phyloP scores from a whole-genome alignment of 1,284 basidiomycete genomes.

The Sporisorium scitamineum region DNA sequence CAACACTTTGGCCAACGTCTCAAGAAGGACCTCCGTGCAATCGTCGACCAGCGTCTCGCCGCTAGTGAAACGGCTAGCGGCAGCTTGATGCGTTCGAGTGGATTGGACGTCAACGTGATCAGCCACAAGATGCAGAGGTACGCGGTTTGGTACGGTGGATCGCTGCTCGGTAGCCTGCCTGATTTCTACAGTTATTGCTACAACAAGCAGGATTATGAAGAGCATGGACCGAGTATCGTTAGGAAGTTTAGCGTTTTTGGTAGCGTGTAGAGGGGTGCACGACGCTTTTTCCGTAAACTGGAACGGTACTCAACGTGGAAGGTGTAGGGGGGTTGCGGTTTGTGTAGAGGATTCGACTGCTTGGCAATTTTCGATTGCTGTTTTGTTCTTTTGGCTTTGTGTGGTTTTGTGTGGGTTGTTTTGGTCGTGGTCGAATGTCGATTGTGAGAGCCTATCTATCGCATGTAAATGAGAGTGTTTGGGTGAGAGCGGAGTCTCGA shows the following conservation, averaged over 20 bases:
- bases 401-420: no score
- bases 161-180: slow-evolving; percentile 77
- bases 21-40: slow-evolving; percentile 91
- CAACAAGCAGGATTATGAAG: slow-evolving; percentile 96
- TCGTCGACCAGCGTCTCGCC: slow-evolving; percentile 91
- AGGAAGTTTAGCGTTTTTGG: slow-evolving; percentile 65
- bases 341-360: no score
- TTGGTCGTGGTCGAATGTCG: no score
- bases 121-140: slow-evolving; percentile 97
- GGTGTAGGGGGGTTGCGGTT: neutral
- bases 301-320: no score
- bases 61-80: slow-evolving; percentile 82
- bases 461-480: no score
- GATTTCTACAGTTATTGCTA: slow-evolving; percentile 98
- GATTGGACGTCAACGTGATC: slow-evolving; percentile 79
- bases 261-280: slow-evolving; percentile 38
- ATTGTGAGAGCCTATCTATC: no score
- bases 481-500: no score
- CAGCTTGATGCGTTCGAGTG: slow-evolving; percentile 75
- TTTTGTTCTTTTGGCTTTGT: no score
- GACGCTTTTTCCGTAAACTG: no score
- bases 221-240: slow-evolving; percentile 89
- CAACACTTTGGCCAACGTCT: slow-evolving; percentile 95
- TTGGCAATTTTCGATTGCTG: no score
- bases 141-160: slow-evolving; percentile 98